Base-by-base conservation (phyloP, 257 asterid species). In the Solanum corneliomulleri region DNA sequence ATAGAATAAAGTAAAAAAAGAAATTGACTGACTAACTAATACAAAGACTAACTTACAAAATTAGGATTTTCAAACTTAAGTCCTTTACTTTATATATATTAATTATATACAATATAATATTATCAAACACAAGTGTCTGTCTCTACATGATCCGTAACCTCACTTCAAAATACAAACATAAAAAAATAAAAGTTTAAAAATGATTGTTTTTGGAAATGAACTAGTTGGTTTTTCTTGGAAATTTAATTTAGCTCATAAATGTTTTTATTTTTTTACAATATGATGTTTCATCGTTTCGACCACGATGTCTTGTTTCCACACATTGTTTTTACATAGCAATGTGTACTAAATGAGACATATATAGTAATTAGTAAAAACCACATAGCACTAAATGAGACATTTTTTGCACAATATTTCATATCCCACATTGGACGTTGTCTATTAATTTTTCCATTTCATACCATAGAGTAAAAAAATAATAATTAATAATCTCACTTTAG, bases 281-380 rank as follows among this genome's bases (percentile, higher is more conserved):
- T 80, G 56, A 77, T 87, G 93, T 93, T 93, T 91, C 93, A 88
- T 91, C 98, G 96, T 95, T 87, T 91, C 91, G 96, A 95, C 96
- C 97, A 93, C 98, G 98, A 68, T 93, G 72, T 91, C 94, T 89
- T 89, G 83, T 87, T 93, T 87, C 94, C 87, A 95, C 90, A 93
- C 92, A 89, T 85, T 90, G 90, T 84, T 83, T 86, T 70, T 89
- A 87, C 92, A 83, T 89, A 83, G 77, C 95, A 62, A 58, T 62
- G 70, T 62, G 70, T 62, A 92, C 93, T 87, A 94, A 92, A 92
- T 90, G 93, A 86, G 95, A 91, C 94, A 37, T 37, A 37, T 37
- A 89, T 75, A 0, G 76, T 89, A 82, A 62, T 66, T 16, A 47
- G 83, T 75, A 71, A 80, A 82, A 64, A 84, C 90, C 91, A 86